Evolutionary conservation across 371 early-diverging fungal species (phyloP).

Genomic region (Mucor plumbeus): DNA sequence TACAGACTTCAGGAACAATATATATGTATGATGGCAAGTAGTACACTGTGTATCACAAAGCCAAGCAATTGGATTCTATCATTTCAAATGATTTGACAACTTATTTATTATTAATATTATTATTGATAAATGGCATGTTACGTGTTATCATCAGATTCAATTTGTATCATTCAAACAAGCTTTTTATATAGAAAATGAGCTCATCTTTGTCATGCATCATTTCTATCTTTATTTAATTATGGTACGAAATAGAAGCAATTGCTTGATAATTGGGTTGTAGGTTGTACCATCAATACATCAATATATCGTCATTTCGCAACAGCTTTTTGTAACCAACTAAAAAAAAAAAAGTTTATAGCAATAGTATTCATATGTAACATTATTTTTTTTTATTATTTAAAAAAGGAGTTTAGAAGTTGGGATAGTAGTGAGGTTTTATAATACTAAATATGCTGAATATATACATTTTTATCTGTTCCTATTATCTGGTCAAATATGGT

Average conservation of each 20-base stretch:
- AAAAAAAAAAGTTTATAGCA: not conserved
- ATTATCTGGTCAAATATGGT: not conserved
- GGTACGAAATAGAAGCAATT: not conserved
- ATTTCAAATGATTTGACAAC: not conserved
- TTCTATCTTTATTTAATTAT: not conserved
- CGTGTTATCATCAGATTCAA: not conserved
- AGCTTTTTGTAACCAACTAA: not conserved
- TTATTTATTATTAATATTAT: not conserved
- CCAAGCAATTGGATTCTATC: not conserved
- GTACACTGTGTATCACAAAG: not conserved
- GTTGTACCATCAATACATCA: slow-evolving; percentile 1
- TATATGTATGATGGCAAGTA: not conserved
- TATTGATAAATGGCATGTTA: not conserved
- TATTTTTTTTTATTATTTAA: not conserved
- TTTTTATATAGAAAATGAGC: not conserved
- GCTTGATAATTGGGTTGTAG: not conserved
- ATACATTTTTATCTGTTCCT: not conserved
- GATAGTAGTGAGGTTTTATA: no score
- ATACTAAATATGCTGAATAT: no score
- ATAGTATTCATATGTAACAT: not conserved
- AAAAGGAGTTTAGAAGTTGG: no score
- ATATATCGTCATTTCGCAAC: not conserved
- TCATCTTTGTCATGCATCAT: not conserved
- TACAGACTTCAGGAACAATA: not conserved
- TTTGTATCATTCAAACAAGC: not conserved